Evolutionary conservation across 495 filamentous ascomycete species (phyloP), one percentile per base, ranked within the genome.

Genomic region (Cercophora scortea): DNA sequence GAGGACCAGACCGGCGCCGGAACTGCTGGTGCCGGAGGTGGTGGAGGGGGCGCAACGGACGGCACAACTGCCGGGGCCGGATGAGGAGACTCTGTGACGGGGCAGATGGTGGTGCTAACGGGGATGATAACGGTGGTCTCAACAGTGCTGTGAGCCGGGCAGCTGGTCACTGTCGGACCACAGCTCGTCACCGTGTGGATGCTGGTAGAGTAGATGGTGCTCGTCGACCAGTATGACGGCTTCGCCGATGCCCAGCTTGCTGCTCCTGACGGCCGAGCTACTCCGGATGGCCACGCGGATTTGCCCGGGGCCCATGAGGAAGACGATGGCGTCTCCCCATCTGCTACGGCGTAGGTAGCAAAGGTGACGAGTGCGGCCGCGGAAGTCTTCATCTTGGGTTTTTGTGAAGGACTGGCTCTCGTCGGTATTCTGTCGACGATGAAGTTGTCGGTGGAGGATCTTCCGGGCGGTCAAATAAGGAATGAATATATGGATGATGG

Each of bases 71-170:
- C 40, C 12, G 60, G 49, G 17, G 58, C 13, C 2, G 12, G 45
- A 47, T 11, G 53, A 18, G 47, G 52, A 9, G 50, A 34, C 36
- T 54, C 55, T 8, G 59, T 59, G 45, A 68, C 56, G 36, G 66
- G 64, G 62, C 67, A 68, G 34, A 71, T 45, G 54, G 65, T 67
- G 42, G 70, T 71, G 59, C 61, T 66, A 47, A 64, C 51, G 19
- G 57, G 46, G 49, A 66, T 48, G 46, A 55, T 64, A 17, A 71
- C 59, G 45, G 62, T 72, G 6, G 70, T 69, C 32, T 66, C 51
- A 61, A 64, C 65, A 35, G 55, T 66, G 62, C 63, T 52, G 44
- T 64, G 42, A 42, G 56, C 58, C 42, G 66, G 47, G 63, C 72
- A 61, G 45, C 50, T 42, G 48, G 62, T 44, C 40, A 58, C 18